A percentile compares a stretch with the other conserved stretches of the same genome.
These are phyloP conservation scores for Xylariaceae sp. DNA, from an alignment of 2,329 filamentous ascomycete species.

Conservation along the genomic window DNA sequence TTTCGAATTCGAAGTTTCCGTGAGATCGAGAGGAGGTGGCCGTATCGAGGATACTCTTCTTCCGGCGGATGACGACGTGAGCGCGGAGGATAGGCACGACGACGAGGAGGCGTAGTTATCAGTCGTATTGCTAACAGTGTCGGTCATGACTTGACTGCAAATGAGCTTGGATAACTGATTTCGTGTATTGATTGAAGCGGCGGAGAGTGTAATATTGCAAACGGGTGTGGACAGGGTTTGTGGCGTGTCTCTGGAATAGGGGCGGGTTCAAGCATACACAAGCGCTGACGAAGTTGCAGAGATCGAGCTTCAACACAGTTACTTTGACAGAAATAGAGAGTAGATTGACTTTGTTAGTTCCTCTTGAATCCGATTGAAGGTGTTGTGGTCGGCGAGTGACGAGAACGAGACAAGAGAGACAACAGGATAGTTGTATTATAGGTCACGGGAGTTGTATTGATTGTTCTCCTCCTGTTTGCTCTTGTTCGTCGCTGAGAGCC, in stretches of 20 bases:
- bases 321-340: constrained; percentile 4
- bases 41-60: constrained; percentile 10
- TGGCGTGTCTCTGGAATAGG: constrained; percentile 12
- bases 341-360: constrained; percentile 1
- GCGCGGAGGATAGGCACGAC: constrained; percentile 16
- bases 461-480: constrained; percentile 12
- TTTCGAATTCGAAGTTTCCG: background rate
- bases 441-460: constrained; percentile 11
- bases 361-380: constrained; percentile 2
- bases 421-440: constrained; percentile 16
- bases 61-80: constrained; percentile 13
- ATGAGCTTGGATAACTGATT: background rate
- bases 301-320: constrained; percentile 15
- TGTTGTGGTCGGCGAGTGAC: constrained; percentile 5
- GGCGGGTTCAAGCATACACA: constrained; percentile 14
- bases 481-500: constrained; percentile 11
- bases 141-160: constrained; percentile 21
- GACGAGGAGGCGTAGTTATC: constrained; percentile 14
- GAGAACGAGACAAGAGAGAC: constrained; percentile 17
- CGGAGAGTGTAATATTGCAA: constrained; percentile 18
- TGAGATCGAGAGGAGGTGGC: constrained; percentile 9
- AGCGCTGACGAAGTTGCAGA: constrained; percentile 17
- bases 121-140: constrained; percentile 19
- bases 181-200: constrained; percentile 2
- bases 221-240: constrained; percentile 9